Base-by-base conservation (phyloP, 768 basidiomycete species). In the Kwoniella shandongensis region DNA sequence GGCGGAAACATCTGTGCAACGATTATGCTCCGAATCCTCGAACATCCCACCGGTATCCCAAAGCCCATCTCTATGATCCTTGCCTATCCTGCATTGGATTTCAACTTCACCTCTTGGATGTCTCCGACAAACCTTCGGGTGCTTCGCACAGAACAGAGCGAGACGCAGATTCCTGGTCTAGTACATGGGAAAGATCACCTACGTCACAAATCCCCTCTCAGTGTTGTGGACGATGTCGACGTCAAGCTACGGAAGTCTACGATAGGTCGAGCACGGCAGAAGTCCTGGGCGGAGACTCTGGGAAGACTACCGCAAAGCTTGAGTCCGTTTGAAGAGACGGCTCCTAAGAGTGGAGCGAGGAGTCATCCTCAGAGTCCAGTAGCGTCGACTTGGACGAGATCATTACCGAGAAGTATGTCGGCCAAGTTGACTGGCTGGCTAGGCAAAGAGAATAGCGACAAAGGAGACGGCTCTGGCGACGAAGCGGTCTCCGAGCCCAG, bases 91-190 rank as follows among this genome's bases (percentile, higher is more conserved):
- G 88, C 88, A 23, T 82, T 98, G 42, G 93, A 98, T 76, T 98
- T 99, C 80, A 97, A 98, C 75, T 97, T 94, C 70, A 91, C 91
- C 0, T 94, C 92, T 20, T 98, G 94, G 94, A 79, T 79, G 78
- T 85, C 78, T 11, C 76, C 85, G 8, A 83, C 83, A 18, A 85
- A 97, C 74, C 80, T 97, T 54, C 85, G 84, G 4, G 87, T 94
- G 26, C 80, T 98, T 13, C 84, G 88, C 51, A 84, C 87, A 2
- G 93, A 98, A 74, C 89, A 91, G 70, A 91, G 91, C 1, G 86
- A 88, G 13, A 84, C 87, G 0, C 83, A 89, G 74, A 79, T 97
- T 13, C 83, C 87, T 25, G 86, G 86, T 0, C 77, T 93, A 59
- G 81, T 79, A 42, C 86, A 85, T 61, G 88, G 88, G 72, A 97